These are phyloP conservation scores for Lasiosphaeria ovina DNA, from an alignment of 495 filamentous ascomycete genomes.

Conservation along the genomic window DNA sequence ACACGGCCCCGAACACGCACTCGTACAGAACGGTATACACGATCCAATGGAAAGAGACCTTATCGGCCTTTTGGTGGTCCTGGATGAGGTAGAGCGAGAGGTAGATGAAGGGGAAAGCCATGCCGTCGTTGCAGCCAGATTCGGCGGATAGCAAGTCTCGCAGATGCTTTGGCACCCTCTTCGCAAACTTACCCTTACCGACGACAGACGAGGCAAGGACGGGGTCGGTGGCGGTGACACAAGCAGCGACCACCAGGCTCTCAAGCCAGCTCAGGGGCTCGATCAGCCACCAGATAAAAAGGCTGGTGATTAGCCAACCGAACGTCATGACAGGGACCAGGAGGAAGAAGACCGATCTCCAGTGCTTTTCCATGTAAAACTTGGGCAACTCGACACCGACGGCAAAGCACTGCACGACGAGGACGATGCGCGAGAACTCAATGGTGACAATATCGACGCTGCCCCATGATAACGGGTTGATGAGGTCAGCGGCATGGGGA, in stretches of 20 bases:
- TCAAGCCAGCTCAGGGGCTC: conserved; percentile 80
- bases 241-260: conserved; percentile 80
- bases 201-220: conserved; percentile 97
- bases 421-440: conserved; percentile 94
- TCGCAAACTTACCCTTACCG: conserved; percentile 97
- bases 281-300: conserved; percentile 98
- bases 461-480: conserved; percentile 83
- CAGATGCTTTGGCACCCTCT: conserved; percentile 94
- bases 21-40: conserved; percentile 91
- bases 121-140: conserved; percentile 98
- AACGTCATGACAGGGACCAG: conserved; percentile 96
- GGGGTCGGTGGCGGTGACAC: conserved; percentile 96
- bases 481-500: conserved; percentile 87
- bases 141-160: conserved; percentile 94
- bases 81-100: conserved; percentile 83
- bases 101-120: conserved; percentile 99
- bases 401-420: conserved; percentile 99
- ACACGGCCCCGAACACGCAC: conserved; percentile 89
- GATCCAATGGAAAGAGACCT: conserved; percentile 85
- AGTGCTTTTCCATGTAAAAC: conserved; percentile 97
- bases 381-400: conserved; percentile 98
- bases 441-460: conserved; percentile 93
- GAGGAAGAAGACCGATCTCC: conserved; percentile 86
- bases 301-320: conserved; percentile 90
- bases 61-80: conserved; percentile 62